A percentile compares a stretch with the other conserved stretches of the same genome.
These are phyloP conservation scores for Xylaria multiplex DNA, from an alignment of 2,329 filamentous ascomycete species.

Conservation along the genomic window DNA sequence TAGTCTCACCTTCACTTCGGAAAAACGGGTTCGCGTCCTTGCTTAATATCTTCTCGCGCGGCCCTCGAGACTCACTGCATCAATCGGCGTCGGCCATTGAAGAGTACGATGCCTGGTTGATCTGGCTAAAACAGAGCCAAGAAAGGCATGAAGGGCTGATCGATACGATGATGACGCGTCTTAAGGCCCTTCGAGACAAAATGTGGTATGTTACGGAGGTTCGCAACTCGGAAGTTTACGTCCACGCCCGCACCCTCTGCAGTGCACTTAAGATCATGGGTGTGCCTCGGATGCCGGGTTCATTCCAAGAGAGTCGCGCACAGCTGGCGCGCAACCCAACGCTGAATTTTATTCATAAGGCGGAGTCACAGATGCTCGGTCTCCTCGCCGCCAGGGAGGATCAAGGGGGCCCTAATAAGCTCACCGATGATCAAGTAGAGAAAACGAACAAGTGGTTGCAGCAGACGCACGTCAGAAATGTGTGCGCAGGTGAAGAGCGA, in stretches of 20 bases:
- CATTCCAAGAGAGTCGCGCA: slow-evolving; percentile 61
- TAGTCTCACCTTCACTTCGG: slow-evolving; percentile 69
- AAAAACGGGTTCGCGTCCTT: slow-evolving; percentile 76
- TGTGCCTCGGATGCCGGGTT: slow-evolving; percentile 66
- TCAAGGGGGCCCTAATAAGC: slow-evolving; percentile 91
- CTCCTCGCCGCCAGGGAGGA: slow-evolving; percentile 83
- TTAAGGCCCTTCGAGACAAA: slow-evolving; percentile 86
- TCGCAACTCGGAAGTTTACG: slow-evolving; percentile 86
- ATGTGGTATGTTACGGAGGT: slow-evolving; percentile 99
- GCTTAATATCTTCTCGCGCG: slow-evolving; percentile 77
- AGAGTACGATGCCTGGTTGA: slow-evolving; percentile 82
- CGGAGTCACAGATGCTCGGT: slow-evolving; percentile 86
- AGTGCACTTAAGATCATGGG: slow-evolving; percentile 93
- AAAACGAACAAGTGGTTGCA: slow-evolving; percentile 85
- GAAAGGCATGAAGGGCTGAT: slow-evolving; percentile 79
- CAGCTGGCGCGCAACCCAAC: slow-evolving; percentile 59
- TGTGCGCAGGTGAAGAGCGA: slow-evolving; percentile 92
- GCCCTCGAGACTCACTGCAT: slow-evolving; percentile 74
- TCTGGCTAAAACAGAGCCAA: slow-evolving; percentile 84
- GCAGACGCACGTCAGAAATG: slow-evolving; percentile 85
- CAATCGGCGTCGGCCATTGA: slow-evolving; percentile 77
- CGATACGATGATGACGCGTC: slow-evolving; percentile 76
- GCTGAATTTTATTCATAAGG: slow-evolving; percentile 77
- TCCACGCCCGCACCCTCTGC: slow-evolving; percentile 86
- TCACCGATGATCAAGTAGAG: slow-evolving; percentile 94